A percentile compares a stretch with the other conserved stretches of the same genome.
Evolutionary conservation across 2,329 filamentous ascomycete species (phyloP).

Genomic region (Aspergillus hortae): DNA sequence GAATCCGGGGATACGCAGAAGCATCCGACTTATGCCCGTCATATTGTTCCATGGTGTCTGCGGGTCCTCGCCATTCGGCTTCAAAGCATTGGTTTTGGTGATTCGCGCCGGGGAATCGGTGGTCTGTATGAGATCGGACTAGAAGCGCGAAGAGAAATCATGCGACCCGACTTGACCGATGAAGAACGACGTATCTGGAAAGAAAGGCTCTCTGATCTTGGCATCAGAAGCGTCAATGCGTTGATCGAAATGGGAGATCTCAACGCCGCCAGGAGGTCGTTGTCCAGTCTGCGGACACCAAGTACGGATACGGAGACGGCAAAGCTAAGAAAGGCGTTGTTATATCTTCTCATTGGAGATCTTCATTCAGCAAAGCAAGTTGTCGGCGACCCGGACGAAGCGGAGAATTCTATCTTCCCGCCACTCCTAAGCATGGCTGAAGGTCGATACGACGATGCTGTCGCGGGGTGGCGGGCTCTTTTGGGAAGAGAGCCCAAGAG

Average conservation of each 20-base stretch:
- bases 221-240: conserved; percentile 57
- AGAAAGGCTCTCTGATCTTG: conserved; percentile 68
- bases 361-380: conserved; percentile 61
- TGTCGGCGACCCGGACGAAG: conserved; percentile 39
- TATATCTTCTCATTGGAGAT: conserved; percentile 79
- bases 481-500: conserved; percentile 43
- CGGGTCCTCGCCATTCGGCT: conserved; percentile 78
- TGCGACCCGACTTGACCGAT: conserved; percentile 48
- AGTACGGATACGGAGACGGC: conserved; percentile 27
- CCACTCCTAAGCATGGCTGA: conserved; percentile 78
- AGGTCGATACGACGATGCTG: conserved; percentile 64
- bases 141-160: conserved; percentile 65
- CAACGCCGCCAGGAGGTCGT: conserved; percentile 70
- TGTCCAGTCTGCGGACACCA: conserved; percentile 54
- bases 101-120: conserved; percentile 79
- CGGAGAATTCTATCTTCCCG: conserved; percentile 39
- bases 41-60: conserved; percentile 82
- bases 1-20: conserved; percentile 59
- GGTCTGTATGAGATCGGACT: conserved; percentile 83
- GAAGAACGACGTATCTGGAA: conserved; percentile 66
- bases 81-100: conserved; percentile 80
- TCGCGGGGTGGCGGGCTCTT: conserved; percentile 58
- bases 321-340: conserved; percentile 52
- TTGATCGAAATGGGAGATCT: conserved; percentile 72
- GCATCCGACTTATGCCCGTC: conserved; percentile 61